A percentile compares a stretch with the other conserved stretches of the same genome.
phyloP scores from a whole-genome alignment of 345 rosid species.

The Eucalyptus cladocalyx region DNA sequence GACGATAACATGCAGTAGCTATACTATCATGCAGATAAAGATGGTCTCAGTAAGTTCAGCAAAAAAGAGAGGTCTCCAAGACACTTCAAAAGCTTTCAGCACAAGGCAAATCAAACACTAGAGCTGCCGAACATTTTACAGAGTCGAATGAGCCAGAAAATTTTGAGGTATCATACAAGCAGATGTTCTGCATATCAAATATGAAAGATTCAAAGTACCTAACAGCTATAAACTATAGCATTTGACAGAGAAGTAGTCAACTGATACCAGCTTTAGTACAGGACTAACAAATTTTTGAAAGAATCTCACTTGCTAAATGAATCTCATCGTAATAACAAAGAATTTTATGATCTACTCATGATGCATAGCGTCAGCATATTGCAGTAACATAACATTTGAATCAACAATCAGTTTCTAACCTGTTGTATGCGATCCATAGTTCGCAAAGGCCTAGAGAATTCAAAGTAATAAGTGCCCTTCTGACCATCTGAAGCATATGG shows the following conservation, averaged over 20 bases:
- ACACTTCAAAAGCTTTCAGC: neutral
- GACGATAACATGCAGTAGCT: neutral
- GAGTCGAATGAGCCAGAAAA: neutral
- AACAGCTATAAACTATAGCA: neutral
- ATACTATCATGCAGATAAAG: neutral
- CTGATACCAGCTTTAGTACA: neutral
- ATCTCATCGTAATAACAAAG: neutral
- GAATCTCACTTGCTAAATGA: neutral
- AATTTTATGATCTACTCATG: neutral
- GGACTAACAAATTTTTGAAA: neutral
- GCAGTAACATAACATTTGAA: neutral
- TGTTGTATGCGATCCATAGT: slow-evolving; percentile 86
- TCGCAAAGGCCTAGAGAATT: slow-evolving; percentile 87
- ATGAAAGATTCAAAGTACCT: neutral
- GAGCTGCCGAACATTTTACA: neutral
- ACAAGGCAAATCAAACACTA: neutral
- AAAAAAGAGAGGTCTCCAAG: neutral
- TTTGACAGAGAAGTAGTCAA: neutral
- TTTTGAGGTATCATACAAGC: neutral
- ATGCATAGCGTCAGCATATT: neutral
- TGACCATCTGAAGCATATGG: slow-evolving; percentile 61
- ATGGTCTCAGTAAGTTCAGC: neutral
- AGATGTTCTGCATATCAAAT: neutral
- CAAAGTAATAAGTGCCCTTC: slow-evolving; percentile 80
- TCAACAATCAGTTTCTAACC: slow-evolving; percentile 29